Evolutionary conservation across 768 basidiomycete genomes (phyloP).

Genomic region (Rubroboletus satanas): DNA sequence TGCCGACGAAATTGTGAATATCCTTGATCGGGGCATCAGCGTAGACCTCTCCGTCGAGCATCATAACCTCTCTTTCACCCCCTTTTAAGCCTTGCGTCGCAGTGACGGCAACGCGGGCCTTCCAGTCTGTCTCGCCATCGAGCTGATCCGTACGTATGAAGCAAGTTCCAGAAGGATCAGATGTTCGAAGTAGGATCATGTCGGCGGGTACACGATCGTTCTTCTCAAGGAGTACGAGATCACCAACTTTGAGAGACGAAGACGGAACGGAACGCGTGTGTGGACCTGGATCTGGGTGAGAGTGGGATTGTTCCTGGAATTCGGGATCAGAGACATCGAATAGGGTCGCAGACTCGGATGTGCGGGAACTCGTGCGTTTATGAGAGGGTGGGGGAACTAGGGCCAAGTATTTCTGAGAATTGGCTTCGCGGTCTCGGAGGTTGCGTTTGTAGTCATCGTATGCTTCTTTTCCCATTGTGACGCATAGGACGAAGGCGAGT

Average conservation of each 20-base stretch:
- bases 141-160: conserved; percentile 98
- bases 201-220: conserved; percentile 97
- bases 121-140: conserved; percentile 99
- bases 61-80: conserved; percentile 48
- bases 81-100: conserved; percentile 20
- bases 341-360: conserved; percentile 17
- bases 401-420: conserved; percentile 86
- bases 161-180: conserved; percentile 87
- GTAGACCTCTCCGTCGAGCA: conserved; percentile 84
- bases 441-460: conserved; percentile 97
- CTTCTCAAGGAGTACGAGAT: conserved; percentile 90
- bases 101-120: conserved; percentile 79
- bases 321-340: conserved; percentile 22
- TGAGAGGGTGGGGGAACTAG: conserved; percentile 52
- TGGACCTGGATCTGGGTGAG: conserved; percentile 38
- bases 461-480: conserved; percentile 99
- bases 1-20: conserved; percentile 93
- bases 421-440: conserved; percentile 89
- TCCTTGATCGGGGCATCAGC: conserved; percentile 97
- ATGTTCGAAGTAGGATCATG: conserved; percentile 82
- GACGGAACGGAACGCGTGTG: conserved; percentile 79
- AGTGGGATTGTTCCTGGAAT: conserved; percentile 6
- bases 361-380: conserved; percentile 23
- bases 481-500: conserved; percentile 87
- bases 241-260: conserved; percentile 84